These are phyloP conservation scores for Monilinia laxa DNA, from an alignment of 2,329 filamentous ascomycete species.

Conservation along the genomic window DNA sequence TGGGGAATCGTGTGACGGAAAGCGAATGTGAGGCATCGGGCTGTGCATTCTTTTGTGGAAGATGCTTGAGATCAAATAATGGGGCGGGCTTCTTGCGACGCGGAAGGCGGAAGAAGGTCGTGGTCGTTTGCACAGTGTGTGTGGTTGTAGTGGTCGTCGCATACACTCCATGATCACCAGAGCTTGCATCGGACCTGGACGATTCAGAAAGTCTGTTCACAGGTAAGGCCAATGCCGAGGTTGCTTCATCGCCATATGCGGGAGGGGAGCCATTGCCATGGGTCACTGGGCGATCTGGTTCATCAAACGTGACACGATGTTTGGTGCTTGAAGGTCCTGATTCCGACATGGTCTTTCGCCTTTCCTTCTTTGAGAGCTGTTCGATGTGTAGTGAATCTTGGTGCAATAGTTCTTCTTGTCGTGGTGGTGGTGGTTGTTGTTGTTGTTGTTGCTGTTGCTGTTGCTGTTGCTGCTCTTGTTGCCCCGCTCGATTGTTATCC, in stretches of 20 bases:
- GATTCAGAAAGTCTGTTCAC: conserved; percentile 75
- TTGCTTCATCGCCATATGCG: conserved; percentile 60
- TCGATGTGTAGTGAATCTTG: conserved; percentile 28
- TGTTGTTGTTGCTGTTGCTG: too few species aligned
- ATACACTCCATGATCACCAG: conserved; percentile 62
- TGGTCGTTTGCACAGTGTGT: conserved; percentile 61
- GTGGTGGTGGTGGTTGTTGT: too few species aligned
- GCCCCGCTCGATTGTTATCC: conserved; percentile 21
- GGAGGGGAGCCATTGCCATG: conserved; percentile 47
- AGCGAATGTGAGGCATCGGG: conserved; percentile 38
- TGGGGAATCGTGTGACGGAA: conserved; percentile 45
- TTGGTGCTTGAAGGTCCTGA: conserved; percentile 39
- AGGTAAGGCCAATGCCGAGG: conserved; percentile 62
- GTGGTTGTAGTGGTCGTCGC: conserved; percentile 60
- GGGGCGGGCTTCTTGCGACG: conserved; percentile 73
- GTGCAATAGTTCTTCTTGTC: conserved; percentile 18
- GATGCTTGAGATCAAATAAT: conserved; percentile 82
- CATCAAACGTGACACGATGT: conserved; percentile 58
- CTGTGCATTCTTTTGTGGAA: conserved; percentile 70
- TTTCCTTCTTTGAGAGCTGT: conserved; percentile 43
- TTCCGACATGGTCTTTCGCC: conserved; percentile 45
- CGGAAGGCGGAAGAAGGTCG: conserved; percentile 77
- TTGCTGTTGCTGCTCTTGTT: conserved; percentile 28
- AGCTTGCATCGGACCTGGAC: conserved; percentile 84
- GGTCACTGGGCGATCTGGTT: conserved; percentile 53